Base-by-base conservation (phyloP, 2,329 filamentous ascomycete species). In the Cercospora sp. region DNA sequence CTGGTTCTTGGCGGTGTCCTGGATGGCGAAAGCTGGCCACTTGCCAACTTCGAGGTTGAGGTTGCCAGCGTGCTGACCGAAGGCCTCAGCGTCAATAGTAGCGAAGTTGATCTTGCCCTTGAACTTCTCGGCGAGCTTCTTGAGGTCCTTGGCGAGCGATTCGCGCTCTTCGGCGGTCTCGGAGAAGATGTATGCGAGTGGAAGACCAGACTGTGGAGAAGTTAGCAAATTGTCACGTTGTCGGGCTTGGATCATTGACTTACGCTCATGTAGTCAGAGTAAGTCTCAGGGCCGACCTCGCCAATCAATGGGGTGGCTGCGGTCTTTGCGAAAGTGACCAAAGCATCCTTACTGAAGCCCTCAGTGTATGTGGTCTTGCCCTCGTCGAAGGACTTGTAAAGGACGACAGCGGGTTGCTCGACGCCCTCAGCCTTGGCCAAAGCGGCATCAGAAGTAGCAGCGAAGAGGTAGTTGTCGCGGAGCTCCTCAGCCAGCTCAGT, bases 351-450 rank as follows among this genome's bases (percentile, higher is more conserved):
- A 51, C 93, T 91, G 77, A 98, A 94, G 81, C 92, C 90, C 74
- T 93, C 91, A 20, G 87, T 84, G 84, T 91, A 97, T 75, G 90
- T 85, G 76, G 89, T 88, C 88, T 97, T 97, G 84, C 94, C 93
- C 85, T 98, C 94, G 78, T 99, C 95, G 77, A 98, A 99, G 69
- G 90, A 87, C 88, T 99, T 98, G 90, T 98, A 98, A 68, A 99
- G 88, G 72, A 97, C 92, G 72, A 99, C 84, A 66, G 91, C 89
- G 72, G 95, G 95, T 77, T 91, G 88, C 80, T 90, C 91, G 80
- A 96, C 92, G 74, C 91, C 94, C 85, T 96, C 95, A 60, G 91
- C 90, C 87, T 96, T 90, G 76, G 95, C 93, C 73, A 98, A 84
- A 66, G 86, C 88, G 70, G 90, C 90, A 78, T 98, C 95, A 80